Evolutionary conservation across 2,329 filamentous ascomycete species (phyloP), one percentile per base, ranked within the genome.

Genomic region (Talaromyces albobiverticillius): DNA sequence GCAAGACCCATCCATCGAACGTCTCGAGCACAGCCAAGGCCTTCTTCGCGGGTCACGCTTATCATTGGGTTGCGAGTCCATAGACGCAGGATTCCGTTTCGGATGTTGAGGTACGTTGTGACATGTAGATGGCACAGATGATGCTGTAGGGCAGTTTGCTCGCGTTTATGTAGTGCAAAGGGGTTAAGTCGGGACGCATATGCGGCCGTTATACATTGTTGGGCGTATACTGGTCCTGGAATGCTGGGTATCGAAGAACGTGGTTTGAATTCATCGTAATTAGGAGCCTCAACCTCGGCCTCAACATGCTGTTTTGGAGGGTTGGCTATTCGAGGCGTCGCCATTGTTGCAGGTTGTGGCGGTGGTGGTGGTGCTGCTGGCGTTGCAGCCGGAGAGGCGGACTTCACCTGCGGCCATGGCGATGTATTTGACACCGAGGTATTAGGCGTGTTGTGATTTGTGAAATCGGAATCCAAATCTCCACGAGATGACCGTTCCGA

Each of bases 81-180:
- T 38, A 97, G 74, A 53, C 94, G 83, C 51, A 99, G 76, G 56
- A 99, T 96, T 14, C 90, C 89, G 70, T 99, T 99, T 62, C 94
- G 84, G 58, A 99, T 94, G 69, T 97, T 97, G 51, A 99, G 78
- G 72, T 99, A 99, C 11, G 90, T 89, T 2, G 93, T 96, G 61
- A 96, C 90, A 71, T 99, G 94, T 29, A 87, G 81, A 64, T 90
- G 86, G 66, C 88, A 95, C 62, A 99, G 84, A 63, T 95, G 86
- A 58, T 89, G 81, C 58, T 89, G 84, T 38, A 99, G 76, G 56
- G 96, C 79, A 56, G 81, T 77, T 67, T 96, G 92, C 71, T 99
- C 94, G 58, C 89, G 86, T 23, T 83, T 81, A 70, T 97, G 91
- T 36, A 99, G 76, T 10, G 88, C 86, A 71, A 94, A 97, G 1